Evolutionary conservation across 2,329 filamentous ascomycete genomes (phyloP).

Genomic region (Cladophialophora chaetospira): DNA sequence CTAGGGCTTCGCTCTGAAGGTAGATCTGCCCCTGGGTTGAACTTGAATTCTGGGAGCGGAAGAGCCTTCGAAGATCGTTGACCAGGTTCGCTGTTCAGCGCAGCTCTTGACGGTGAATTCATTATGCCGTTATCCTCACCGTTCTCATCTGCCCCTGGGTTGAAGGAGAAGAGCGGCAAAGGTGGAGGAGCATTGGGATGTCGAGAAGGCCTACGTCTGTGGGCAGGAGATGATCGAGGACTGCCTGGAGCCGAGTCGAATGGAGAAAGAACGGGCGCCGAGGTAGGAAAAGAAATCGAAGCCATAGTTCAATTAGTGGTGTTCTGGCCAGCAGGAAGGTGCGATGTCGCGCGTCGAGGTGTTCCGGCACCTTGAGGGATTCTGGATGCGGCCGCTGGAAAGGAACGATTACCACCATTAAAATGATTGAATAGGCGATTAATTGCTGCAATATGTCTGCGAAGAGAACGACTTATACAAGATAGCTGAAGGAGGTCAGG

Average conservation of each 20-base stretch:
- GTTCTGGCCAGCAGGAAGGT: constrained; percentile 30
- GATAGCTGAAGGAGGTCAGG: constrained; percentile 4
- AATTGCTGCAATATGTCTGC: constrained; percentile 2
- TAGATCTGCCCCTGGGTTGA: constrained; percentile 34
- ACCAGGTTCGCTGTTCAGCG: constrained; percentile 8
- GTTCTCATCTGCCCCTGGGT: constrained; percentile 26
- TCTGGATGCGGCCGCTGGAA: constrained; percentile 16
- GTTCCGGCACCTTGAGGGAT: constrained; percentile 25
- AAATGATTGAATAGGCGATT: constrained; percentile 10
- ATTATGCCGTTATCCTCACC: constrained; percentile 2
- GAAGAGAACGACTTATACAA: constrained; percentile 24
- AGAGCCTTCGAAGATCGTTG: constrained; percentile 18
- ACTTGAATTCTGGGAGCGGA: constrained; percentile 33
- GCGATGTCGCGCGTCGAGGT: constrained; percentile 18
- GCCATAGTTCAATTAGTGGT: constrained; percentile 48
- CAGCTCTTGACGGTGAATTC: constrained; percentile 1
- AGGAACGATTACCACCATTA: constrained; percentile 29
- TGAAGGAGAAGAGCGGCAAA: constrained; percentile 32
- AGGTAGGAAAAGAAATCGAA: constrained; percentile 29
- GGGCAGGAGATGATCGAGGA: constrained; percentile 25
- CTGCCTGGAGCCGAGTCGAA: constrained; percentile 16
- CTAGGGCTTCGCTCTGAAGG: constrained; percentile 26
- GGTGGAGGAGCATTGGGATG: constrained; percentile 27
- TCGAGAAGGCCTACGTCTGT: constrained; percentile 27
- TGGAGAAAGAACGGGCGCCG: constrained; percentile 19